Base-by-base conservation (phyloP, 208 protist genomes). In the Spongospora subterranea region DNA sequence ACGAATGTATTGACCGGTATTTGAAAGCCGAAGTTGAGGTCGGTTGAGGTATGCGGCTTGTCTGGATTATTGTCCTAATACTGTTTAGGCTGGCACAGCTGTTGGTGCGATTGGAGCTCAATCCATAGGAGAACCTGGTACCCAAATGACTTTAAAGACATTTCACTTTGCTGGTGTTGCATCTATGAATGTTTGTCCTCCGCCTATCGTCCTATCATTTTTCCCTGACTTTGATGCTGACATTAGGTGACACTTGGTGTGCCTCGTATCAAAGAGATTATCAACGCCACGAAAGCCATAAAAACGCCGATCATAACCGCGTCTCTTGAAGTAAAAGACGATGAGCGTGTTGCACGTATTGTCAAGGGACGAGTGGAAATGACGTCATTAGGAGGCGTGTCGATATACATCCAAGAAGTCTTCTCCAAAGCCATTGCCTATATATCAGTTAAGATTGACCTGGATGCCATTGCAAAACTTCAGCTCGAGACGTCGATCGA, bases 81-180 rank as follows among this genome's bases (percentile, higher is more conserved):
- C 50, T n/a, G n/a, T n/a, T n/a, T n/a, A 60, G 92, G 96, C 99
- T 32, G 98, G 98, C 89, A 98, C 97, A 35, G 97, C 98, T 20
- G 98, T 98, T 29, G 99, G 99, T 41, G 98, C 98, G 20, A 95
- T 99, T 89, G 98, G 96, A 43, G 99, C 97, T 1, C 98, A 99
- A 95, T 98, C 95, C 13, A 98, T 99, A 77, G 99, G 99, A 89
- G 99, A 99, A 94, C 99, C 99, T 45, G 98, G 96, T 46, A 99
- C 99, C 50, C 99, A 99, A 93, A 99, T 99, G 98, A 99, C 98
- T 0, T 95, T 99, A 29, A 98, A 99, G 92, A 99, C 98, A 35
- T 99, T 99, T 95, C 98, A 99, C 96, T 99, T 99, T 95, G 99
- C 99, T 46, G 99, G 99, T 92, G 98, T 99, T 32, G 98, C 99